phyloP scores from a whole-genome alignment of 768 basidiomycete species.

The Pholiota microspora region DNA sequence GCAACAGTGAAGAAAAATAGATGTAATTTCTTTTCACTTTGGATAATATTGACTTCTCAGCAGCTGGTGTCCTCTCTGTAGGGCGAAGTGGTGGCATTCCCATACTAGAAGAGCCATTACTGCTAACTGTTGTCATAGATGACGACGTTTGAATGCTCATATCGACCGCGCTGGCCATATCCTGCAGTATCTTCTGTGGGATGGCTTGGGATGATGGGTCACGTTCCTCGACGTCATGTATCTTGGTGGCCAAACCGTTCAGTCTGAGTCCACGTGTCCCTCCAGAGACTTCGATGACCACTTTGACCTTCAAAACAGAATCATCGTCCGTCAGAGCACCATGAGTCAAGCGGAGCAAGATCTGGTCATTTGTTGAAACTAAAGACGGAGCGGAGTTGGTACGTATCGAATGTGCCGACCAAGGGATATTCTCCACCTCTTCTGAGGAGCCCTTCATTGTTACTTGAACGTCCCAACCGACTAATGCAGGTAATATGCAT shows the following conservation, averaged over 20 bases:
- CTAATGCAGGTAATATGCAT: slow-evolving; percentile 69
- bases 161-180: slow-evolving; percentile 68
- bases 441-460: slow-evolving; percentile 72
- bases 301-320: slow-evolving; percentile 75
- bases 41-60: slow-evolving; percentile 81
- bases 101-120: slow-evolving; percentile 45
- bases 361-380: slow-evolving; percentile 41
- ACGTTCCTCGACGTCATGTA: slow-evolving; percentile 65
- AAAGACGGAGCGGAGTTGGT: slow-evolving; percentile 35
- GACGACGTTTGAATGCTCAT: slow-evolving; percentile 68
- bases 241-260: slow-evolving; percentile 77
- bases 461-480: slow-evolving; percentile 88
- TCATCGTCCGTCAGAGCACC: slow-evolving; percentile 68
- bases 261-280: slow-evolving; percentile 76
- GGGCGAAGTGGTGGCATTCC: slow-evolving; percentile 32
- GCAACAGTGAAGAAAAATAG: slow-evolving; percentile 94
- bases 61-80: slow-evolving; percentile 52
- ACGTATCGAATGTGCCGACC: slow-evolving; percentile 62
- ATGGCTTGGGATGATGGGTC: slow-evolving; percentile 60
- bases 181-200: slow-evolving; percentile 66
- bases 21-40: slow-evolving; percentile 93
- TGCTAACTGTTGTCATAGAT: slow-evolving; percentile 53
- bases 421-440: slow-evolving; percentile 69
- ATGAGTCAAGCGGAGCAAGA: slow-evolving; percentile 70
- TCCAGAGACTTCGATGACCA: slow-evolving; percentile 79